phyloP scores from a whole-genome alignment of 2,329 filamentous ascomycete genomes.

The Zymoseptoria crescenta region DNA sequence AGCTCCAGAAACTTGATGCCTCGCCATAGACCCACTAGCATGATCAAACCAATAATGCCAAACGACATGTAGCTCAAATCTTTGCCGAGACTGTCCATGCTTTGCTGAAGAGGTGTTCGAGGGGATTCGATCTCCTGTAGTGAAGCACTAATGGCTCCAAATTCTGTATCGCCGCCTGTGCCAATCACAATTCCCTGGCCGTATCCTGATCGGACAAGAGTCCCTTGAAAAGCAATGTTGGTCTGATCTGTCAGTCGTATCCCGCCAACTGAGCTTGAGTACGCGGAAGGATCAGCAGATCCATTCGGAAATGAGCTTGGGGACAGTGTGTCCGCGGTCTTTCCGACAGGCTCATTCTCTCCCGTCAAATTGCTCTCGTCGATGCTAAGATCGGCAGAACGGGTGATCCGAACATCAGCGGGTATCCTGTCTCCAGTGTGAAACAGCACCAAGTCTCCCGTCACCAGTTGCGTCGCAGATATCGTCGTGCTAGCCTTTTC shows the following conservation, averaged over 20 bases:
- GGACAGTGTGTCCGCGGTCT: conserved; percentile 58
- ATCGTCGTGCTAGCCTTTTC: conserved; percentile 75
- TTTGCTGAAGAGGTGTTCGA: conserved; percentile 83
- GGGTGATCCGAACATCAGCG: conserved; percentile 88
- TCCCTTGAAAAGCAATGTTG: conserved; percentile 98
- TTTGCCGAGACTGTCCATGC: conserved; percentile 95
- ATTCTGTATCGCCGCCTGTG: conserved; percentile 87
- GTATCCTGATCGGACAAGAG: conserved; percentile 86
- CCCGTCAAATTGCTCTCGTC: conserved; percentile 96
- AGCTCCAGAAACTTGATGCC: conserved; percentile 87
- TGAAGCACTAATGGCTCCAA: conserved; percentile 91
- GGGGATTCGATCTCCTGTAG: conserved; percentile 93
- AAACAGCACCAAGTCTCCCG: conserved; percentile 87
- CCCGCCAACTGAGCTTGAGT: conserved; percentile 35
- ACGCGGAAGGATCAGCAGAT: conserved; percentile 10
- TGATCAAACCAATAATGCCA: conserved; percentile 86
- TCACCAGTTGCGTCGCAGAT: conserved; percentile 78
- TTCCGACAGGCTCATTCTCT: conserved; percentile 85
- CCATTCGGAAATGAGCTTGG: conserved; percentile 17
- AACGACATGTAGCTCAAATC: conserved; percentile 97
- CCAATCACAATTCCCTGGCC: conserved; percentile 96
- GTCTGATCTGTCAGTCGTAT: conserved; percentile 65
- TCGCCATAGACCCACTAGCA: conserved; percentile 80
- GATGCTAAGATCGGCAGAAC: conserved; percentile 81
- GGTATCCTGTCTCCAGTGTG: conserved; percentile 94